These are phyloP conservation scores for Podaxis sp. DNA, from an alignment of 768 basidiomycete species.

Conservation along the genomic window DNA sequence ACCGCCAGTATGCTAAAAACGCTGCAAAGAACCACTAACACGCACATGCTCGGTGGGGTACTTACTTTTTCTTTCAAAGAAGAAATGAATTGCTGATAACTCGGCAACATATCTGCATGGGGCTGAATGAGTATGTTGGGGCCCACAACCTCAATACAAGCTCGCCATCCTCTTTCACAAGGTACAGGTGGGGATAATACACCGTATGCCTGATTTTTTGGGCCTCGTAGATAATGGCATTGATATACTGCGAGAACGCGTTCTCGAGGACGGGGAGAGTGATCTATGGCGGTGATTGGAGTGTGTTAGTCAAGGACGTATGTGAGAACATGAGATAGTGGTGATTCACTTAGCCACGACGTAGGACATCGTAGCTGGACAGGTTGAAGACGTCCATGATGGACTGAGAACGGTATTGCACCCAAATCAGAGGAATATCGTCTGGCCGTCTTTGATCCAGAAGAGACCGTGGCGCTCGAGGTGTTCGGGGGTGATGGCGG, in stretches of 20 bases:
- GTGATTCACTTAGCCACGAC: constrained; percentile 84
- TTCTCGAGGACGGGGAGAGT: constrained; percentile 92
- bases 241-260: constrained; percentile 92
- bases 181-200: constrained; percentile 91
- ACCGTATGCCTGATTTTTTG: constrained; percentile 91
- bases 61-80: constrained; percentile 88
- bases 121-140: constrained; percentile 90
- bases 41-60: constrained; percentile 21
- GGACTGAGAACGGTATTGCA: constrained; percentile 94
- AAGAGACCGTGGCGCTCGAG: constrained; percentile 94
- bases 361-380: constrained; percentile 82
- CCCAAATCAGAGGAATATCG: constrained; percentile 97
- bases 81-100: constrained; percentile 93
- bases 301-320: neutral
- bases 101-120: constrained; percentile 90
- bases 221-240: constrained; percentile 91
- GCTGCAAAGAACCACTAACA: too few relatives aligned
- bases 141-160: constrained; percentile 95
- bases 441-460: constrained; percentile 97
- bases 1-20: neutral
- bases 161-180: constrained; percentile 98
- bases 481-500: constrained; percentile 88
- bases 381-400: constrained; percentile 95
- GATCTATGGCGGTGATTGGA: constrained; percentile 43
- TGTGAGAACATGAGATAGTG: constrained; percentile 1